Percentiles rank a stretch among this genome's conserved stretches.
phyloP scores from a whole-genome alignment of 805 yeast species.

The Debaryomyces prosopidis region DNA sequence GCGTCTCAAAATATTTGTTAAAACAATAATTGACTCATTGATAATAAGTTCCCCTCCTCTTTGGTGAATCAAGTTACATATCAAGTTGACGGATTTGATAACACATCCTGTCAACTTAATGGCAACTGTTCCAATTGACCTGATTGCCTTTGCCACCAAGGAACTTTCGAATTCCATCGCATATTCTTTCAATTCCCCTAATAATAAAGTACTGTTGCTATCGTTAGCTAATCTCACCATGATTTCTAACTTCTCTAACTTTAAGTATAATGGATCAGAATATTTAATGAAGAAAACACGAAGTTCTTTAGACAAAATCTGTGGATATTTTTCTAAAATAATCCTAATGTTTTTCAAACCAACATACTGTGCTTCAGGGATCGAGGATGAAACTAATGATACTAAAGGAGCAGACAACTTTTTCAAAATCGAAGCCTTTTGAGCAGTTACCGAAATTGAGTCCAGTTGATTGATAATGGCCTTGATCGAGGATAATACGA shows the following conservation, averaged over 20 bases:
- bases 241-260: constrained; percentile 74
- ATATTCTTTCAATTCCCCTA: constrained; percentile 76
- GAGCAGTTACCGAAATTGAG: constrained; percentile 41
- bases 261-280: constrained; percentile 78
- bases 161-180: constrained; percentile 84
- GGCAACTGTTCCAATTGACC: constrained; percentile 71
- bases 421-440: constrained; percentile 49
- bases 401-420: constrained; percentile 85
- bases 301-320: constrained; percentile 71
- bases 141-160: constrained; percentile 65
- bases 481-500: constrained; percentile 82
- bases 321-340: constrained; percentile 85
- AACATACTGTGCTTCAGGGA: constrained; percentile 92
- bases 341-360: constrained; percentile 89
- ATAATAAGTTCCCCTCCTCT: constrained; percentile 61
- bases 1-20: constrained; percentile 67
- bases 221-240: constrained; percentile 68
- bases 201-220: constrained; percentile 54
- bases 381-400: constrained; percentile 77
- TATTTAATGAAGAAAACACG: constrained; percentile 89
- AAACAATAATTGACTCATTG: constrained; percentile 60
- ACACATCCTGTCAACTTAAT: constrained; percentile 57
- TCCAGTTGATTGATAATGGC: constrained; percentile 72
- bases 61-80: constrained; percentile 61
- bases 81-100: constrained; percentile 58